Evolutionary conservation across 257 asterid genomes (phyloP).

Genomic region (Solanum megistacrolobum): DNA sequence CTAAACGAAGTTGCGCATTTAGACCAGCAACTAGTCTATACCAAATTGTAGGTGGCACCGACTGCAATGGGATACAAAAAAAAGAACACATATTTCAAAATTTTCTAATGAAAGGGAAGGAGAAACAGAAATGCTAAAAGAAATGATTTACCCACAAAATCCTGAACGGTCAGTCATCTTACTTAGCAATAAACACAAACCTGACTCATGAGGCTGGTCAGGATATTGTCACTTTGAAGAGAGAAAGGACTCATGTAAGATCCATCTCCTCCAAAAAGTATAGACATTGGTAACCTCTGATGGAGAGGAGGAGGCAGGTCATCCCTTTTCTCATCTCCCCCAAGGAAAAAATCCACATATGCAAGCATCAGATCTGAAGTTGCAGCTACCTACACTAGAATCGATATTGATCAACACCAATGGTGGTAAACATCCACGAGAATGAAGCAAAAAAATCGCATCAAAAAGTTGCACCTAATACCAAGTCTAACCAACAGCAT

Average conservation of each 20-base stretch:
- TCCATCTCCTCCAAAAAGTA: conserved; percentile 89
- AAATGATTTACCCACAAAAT: not conserved
- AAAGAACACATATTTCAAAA: not conserved
- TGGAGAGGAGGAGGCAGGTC: conserved; percentile 82
- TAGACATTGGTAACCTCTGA: conserved; percentile 72
- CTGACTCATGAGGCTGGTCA: conserved; percentile 81
- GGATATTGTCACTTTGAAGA: conserved; percentile 66
- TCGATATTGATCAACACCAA: not conserved
- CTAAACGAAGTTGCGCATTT: conserved; percentile 85
- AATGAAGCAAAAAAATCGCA: not conserved
- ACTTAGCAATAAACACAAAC: conserved; percentile 19
- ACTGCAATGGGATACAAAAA: conserved; percentile 36
- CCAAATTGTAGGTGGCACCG: conserved; percentile 85
- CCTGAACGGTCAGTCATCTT: not conserved
- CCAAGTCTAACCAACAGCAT: not conserved
- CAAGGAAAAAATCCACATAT: conserved; percentile 86
- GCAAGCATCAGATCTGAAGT: conserved; percentile 82
- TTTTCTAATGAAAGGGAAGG: not conserved
- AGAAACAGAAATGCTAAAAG: not conserved
- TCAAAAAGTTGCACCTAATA: not conserved
- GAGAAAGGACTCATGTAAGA: conserved; percentile 87
- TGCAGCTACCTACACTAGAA: conserved; percentile 59
- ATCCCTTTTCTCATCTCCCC: conserved; percentile 83
- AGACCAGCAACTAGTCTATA: conserved; percentile 83
- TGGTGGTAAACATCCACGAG: not conserved